These are phyloP conservation scores for Lactarius hatsudake DNA, from an alignment of 768 basidiomycete genomes.

Conservation along the genomic window DNA sequence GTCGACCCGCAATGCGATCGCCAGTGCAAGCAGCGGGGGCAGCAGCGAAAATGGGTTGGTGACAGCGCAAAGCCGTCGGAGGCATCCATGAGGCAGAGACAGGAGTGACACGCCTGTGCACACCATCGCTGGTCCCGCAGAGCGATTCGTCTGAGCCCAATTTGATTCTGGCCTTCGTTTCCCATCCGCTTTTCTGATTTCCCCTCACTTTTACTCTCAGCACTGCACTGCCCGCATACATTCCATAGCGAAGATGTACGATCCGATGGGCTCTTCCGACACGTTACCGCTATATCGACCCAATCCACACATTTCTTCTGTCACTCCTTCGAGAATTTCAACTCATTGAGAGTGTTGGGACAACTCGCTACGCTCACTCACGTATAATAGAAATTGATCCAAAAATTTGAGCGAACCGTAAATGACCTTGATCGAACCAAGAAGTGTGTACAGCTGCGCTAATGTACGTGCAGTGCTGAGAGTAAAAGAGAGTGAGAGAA, in stretches of 20 bases:
- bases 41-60: slow-evolving; percentile 9
- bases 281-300: slow-evolving; percentile 12
- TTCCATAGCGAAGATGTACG: slow-evolving; percentile 19
- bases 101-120: not conserved
- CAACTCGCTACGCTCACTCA: too few species aligned
- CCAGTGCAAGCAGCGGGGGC: slow-evolving; percentile 24
- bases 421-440: too few species aligned
- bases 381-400: too few species aligned
- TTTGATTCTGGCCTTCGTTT: not conserved
- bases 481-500: too few species aligned
- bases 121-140: not conserved
- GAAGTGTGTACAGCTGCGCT: too few species aligned
- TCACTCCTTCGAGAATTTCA: too few species aligned
- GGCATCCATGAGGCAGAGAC: slow-evolving; percentile 15
- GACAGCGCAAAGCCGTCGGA: slow-evolving; percentile 10
- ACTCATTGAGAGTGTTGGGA: too few species aligned
- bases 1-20: slow-evolving; percentile 63
- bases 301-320: too few species aligned
- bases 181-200: not conserved
- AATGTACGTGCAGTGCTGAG: too few species aligned
- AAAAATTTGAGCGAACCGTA: too few species aligned
- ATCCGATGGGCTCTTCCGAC: slow-evolving; percentile 15
- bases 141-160: not conserved
- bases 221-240: too few species aligned
- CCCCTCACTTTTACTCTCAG: not conserved